Conservation (phyloP, 2,329 filamentous ascomycete genomes). For the Fusarium udum region DNA sequence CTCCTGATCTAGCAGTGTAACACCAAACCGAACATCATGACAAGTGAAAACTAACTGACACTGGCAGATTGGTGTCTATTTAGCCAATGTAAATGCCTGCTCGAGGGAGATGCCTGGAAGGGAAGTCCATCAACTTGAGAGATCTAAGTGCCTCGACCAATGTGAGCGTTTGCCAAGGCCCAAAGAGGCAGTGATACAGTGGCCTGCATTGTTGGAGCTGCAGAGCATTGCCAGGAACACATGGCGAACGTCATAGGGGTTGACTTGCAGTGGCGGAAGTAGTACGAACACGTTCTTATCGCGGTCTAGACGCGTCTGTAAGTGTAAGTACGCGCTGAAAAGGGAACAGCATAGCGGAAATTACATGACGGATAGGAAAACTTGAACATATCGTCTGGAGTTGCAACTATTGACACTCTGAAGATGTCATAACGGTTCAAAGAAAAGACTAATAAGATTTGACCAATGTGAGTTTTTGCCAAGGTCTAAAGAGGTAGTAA, state of each 20-base stretch:
- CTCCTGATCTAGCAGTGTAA: neutral
- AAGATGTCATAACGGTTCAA: rapidly evolving
- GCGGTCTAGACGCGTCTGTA: rapidly evolving
- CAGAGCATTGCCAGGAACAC: neutral
- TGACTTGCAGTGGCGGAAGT: neutral
- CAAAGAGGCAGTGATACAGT: neutral
- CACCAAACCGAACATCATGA: neutral
- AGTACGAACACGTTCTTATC: neutral
- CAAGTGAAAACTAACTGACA: neutral
- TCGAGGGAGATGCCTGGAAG: neutral
- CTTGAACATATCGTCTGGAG: rapidly evolving
- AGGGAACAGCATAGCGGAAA: rapidly evolving
- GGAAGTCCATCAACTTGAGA: neutral
- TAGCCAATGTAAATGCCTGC: neutral
- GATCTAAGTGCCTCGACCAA: neutral
- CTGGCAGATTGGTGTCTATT: rapidly evolving
- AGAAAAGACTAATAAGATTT: neutral
- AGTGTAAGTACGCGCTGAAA: rapidly evolving
- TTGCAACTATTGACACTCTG: rapidly evolving
- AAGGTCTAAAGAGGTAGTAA: too few relatives aligned
- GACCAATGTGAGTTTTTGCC: too few relatives aligned
- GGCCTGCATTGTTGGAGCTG: neutral
- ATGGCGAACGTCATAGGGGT: neutral
- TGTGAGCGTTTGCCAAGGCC: too few relatives aligned
- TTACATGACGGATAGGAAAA: rapidly evolving